Base-by-base conservation (phyloP, 73 alveolate genomes). In the Diophrys appendiculata region DNA sequence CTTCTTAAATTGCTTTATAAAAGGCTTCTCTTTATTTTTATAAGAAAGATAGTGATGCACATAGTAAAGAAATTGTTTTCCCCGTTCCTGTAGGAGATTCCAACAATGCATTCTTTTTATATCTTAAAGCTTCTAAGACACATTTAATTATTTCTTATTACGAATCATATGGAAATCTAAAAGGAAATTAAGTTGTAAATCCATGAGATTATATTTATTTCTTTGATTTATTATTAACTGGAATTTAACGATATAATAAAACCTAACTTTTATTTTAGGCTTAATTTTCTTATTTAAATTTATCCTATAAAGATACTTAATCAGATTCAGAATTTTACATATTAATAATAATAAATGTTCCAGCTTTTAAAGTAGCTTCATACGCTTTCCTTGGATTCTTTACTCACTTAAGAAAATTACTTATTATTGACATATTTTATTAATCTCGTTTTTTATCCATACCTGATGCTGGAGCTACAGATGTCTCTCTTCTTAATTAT, bases 41-140 rank as follows among this genome's bases (percentile, higher is more conserved):
- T 5, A 72, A 53, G 25, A 31, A 35, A 35, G 81, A 23, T 72
- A 52, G 52, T 2, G 69, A 26, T 35, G 81, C 26, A 3, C 72
- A 72, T 25, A 72, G 32, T 64, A 75, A 26, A 22, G 83, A 29
- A 2, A 75, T 32, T 24, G 83, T 75, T 24, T 75, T 75, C 32
- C 83, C 83, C 5, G 83, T 75, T 8, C 83, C 83, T 2, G 83
- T 75, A 1, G 83, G 83, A 52, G 72, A 33, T 29, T 75, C 83
- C n/a, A 75, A 54, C 30, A 75, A 65, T 22, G 83, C 83, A 75
- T 75, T 75, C 67, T 54, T 26, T 22, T 32, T 29, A 18, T 75
- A n/a, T 29, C 29, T 2, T 0, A 34, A 34, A 8, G 83, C 83
- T 22, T 29, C 56, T 1, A 54, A 18, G 13, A 72, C 81, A 29